Conservation (phyloP, 345 rosid genomes). For the Boechera retrofracta region DNA sequence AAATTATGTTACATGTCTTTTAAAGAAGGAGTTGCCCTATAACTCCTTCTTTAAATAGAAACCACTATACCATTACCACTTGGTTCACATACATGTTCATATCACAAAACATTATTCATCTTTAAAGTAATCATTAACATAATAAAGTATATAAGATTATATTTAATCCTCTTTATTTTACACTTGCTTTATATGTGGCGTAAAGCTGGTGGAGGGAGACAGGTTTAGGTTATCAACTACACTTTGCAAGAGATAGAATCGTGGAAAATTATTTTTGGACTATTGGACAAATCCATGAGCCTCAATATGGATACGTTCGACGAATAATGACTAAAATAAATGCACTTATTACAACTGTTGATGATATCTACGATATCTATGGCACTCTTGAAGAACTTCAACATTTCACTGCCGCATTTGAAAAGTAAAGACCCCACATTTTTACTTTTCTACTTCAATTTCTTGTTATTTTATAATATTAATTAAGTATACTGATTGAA, state of each 20-base stretch:
- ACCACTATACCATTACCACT: no score
- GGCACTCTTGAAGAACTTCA: conserved; percentile 57
- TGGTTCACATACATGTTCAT: no score
- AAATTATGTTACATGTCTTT: no score
- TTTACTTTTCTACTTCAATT: not conserved
- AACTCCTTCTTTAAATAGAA: no score
- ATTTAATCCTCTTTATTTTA: not conserved
- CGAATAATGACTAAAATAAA: conserved; percentile 38
- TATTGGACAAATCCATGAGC: conserved; percentile 44
- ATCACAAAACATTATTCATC: no score
- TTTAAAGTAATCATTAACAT: no score
- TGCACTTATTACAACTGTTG: conserved; percentile 36
- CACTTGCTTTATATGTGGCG: conserved; percentile 2
- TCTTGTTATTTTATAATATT: not conserved
- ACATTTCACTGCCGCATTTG: conserved; percentile 44
- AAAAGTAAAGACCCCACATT: conserved; percentile 37
- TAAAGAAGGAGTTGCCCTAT: no score
- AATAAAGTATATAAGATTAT: not conserved
- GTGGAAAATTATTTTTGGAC: conserved; percentile 55
- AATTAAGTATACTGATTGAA: not conserved
- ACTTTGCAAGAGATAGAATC: conserved; percentile 49
- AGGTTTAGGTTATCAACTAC: conserved; percentile 37
- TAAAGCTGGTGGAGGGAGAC: conserved; percentile 55
- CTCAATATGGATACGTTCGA: conserved; percentile 39
- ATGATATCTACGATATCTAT: conserved; percentile 53